phyloP scores from a whole-genome alignment of 768 basidiomycete genomes.

The Boletellus ananas region DNA sequence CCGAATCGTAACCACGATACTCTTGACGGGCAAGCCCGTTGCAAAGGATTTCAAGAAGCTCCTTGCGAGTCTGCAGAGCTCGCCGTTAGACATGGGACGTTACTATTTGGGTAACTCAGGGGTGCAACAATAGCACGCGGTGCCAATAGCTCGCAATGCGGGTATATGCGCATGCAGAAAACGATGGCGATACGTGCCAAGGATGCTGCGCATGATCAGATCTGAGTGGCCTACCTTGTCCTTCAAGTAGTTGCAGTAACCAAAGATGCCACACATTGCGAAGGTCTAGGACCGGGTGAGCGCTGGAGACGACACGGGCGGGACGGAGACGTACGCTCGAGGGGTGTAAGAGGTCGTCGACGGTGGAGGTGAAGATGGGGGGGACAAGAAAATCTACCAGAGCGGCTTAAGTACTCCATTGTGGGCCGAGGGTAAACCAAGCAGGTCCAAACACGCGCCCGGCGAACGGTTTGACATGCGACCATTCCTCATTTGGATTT shows the following conservation, averaged over 20 bases:
- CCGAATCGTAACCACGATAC: conserved; percentile 98
- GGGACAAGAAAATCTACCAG: conserved; percentile 1
- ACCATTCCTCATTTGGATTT: conserved; percentile 5
- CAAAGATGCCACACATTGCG: conserved; percentile 93
- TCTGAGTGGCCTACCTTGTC: conserved; percentile 69
- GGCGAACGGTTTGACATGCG: neutral
- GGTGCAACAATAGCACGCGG: neutral
- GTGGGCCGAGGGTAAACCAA: conserved; percentile 33
- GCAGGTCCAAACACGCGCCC: conserved; percentile 25
- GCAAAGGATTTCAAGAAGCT: conserved; percentile 85
- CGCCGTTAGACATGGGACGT: conserved; percentile 10
- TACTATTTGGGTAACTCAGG: conserved; percentile 22
- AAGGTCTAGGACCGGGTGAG: conserved; percentile 9
- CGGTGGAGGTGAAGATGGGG: conserved; percentile 23
- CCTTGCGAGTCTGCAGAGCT: conserved; percentile 68
- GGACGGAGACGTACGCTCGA: conserved; percentile 8
- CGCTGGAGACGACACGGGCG: neutral
- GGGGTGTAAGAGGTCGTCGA: conserved; percentile 5
- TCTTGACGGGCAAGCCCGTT: conserved; percentile 93
- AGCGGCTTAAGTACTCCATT: conserved; percentile 30
- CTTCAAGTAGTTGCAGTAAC: conserved; percentile 90
- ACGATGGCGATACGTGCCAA: neutral
- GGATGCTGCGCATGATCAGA: neutral
- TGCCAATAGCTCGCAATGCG: neutral
- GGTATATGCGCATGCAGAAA: conserved; percentile 8